Base-by-base conservation (phyloP, 768 basidiomycete species). In the Lentinula sp. region DNA sequence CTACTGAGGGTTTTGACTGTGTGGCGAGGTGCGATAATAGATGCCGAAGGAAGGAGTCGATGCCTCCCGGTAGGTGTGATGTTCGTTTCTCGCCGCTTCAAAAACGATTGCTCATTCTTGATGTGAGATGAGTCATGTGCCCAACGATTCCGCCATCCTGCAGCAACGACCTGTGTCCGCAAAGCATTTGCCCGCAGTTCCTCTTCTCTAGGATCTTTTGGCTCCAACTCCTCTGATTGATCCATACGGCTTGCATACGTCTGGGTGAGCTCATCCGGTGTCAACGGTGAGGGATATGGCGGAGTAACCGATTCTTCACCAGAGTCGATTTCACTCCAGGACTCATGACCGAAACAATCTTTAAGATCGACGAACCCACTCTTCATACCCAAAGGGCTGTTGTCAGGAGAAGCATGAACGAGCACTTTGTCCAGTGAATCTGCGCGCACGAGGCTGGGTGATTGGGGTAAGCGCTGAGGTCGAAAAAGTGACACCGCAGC, bases 131-230 rank as follows among this genome's bases (percentile, higher is more conserved):
- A 52, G 66, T 59, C 69, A 48, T 66, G 66, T 28, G 78, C 76
- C 81, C 81, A 86, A 58, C 74, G 76, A 9, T 78, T 72, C 75
- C 79, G 75, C 85, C 84, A 85, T 18, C 82, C 85, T 50, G 70
- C 74, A 21, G 81, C 80, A 31, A 85, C 82, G 28, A 72, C 70
- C 52, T 78, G 70, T 39, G 69, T 70, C 40, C 75, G 74, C 58
- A 71, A 65, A 61, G 68, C 72, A 60, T 65, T 64, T 13, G 67
- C 69, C 53, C 62, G 39, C 3, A 63, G 45, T n/a, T 60, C 64
- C 8, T 50, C 60, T 42, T 61, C 63, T 61, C 71, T 65, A 46
- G 65, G 35, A 45, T 73, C 73, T 3, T 60, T 39, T 8, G 1
- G 8, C 58, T 72, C 71, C 39, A 63, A 64, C 51, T 74, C 71